phyloP scores from a whole-genome alignment of 805 yeast species.

The Schwanniomyces sp. region DNA sequence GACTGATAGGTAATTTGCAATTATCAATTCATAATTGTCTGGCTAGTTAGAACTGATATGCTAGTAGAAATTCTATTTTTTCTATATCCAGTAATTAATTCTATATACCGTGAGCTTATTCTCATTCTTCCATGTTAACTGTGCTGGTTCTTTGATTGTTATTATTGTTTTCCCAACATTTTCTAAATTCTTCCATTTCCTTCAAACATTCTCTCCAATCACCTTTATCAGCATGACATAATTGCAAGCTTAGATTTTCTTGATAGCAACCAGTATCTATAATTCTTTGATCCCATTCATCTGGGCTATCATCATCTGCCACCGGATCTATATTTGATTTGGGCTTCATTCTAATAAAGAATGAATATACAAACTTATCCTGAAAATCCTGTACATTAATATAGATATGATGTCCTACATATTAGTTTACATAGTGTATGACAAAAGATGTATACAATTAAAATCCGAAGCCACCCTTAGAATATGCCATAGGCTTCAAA shows the following conservation, averaged over 20 bases:
- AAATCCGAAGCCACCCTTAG: constrained; percentile 45
- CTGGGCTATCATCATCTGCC: constrained; percentile 40
- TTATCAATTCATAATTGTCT: no score
- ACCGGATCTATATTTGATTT: neutral
- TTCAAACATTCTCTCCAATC: constrained; percentile 42
- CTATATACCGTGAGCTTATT: neutral
- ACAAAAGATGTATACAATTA: constrained; percentile 9
- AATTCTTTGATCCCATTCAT: constrained; percentile 49
- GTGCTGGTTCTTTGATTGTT: constrained; percentile 51
- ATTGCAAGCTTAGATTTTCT: constrained; percentile 39
- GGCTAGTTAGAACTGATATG: no score
- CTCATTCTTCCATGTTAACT: constrained; percentile 24
- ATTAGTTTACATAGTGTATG: neutral
- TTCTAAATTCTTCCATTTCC: constrained; percentile 55
- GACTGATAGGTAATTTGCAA: no score
- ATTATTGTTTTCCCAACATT: constrained; percentile 62
- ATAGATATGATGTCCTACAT: neutral
- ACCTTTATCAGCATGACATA: constrained; percentile 47
- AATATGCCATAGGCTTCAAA: constrained; percentile 91
- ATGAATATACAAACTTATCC: no score
- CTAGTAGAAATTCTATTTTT: no score
- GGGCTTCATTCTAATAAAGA: no score
- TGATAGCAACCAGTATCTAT: constrained; percentile 43
- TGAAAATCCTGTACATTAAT: neutral
- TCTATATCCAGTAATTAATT: no score